Conservation (phyloP, 2,329 filamentous ascomycete genomes). For the Aspergillus sp. region DNA sequence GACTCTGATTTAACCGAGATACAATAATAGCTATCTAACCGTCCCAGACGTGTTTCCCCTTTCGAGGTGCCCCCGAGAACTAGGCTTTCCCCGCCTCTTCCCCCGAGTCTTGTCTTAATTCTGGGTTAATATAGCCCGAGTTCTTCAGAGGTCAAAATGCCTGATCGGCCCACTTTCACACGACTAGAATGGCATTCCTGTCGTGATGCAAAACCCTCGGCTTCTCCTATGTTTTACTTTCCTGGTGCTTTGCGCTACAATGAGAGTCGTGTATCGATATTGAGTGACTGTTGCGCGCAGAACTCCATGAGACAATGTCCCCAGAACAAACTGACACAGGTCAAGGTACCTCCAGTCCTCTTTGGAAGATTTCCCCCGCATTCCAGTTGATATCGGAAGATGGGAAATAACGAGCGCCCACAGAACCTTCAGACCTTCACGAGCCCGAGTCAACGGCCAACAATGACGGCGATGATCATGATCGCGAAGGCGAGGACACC, state of each 20-base stretch:
- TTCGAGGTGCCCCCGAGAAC: background rate
- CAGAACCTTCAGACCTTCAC: slow-evolving; percentile 25
- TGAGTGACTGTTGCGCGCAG: slow-evolving; percentile 10
- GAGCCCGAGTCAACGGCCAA: slow-evolving; percentile 21
- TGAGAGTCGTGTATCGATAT: slow-evolving; percentile 17
- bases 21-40: background rate
- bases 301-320: slow-evolving; percentile 34
- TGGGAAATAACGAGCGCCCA: slow-evolving; percentile 1
- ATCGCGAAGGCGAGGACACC: slow-evolving; percentile 19
- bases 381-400: background rate
- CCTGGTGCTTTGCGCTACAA: slow-evolving; percentile 18
- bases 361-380: slow-evolving; percentile 11
- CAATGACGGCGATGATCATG: slow-evolving; percentile 16
- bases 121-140: slow-evolving; percentile 9
- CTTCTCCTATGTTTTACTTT: background rate
- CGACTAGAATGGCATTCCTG: slow-evolving; percentile 16
- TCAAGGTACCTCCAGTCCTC: slow-evolving; percentile 26
- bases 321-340: slow-evolving; percentile 31
- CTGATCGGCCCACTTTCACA: slow-evolving; percentile 17
- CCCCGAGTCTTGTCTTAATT: slow-evolving; percentile 7
- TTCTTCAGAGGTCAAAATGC: slow-evolving; percentile 6
- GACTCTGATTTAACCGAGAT: background rate
- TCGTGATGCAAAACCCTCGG: slow-evolving; percentile 12
- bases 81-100: slow-evolving; percentile 8
- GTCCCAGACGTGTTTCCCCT: background rate